Percentiles rank a stretch among this genome's conserved stretches.
Evolutionary conservation across 1,284 basidiomycete genomes (phyloP).

Genomic region (Retiboletus fuscus): DNA sequence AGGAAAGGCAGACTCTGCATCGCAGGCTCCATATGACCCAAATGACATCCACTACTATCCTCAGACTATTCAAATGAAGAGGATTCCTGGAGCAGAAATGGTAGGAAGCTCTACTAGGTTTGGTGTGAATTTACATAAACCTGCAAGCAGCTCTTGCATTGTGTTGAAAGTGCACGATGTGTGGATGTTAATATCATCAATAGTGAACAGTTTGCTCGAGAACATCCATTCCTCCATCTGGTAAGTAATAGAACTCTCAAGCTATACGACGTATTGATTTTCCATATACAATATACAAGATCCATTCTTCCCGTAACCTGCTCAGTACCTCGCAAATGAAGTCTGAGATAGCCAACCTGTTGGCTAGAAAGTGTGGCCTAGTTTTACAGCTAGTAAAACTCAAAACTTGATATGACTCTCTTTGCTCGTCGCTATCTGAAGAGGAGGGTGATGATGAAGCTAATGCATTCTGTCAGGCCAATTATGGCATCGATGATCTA

Average conservation of each 20-base stretch:
- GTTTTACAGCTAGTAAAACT: conserved; percentile 2
- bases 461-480: neutral
- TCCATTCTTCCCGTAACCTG: too few relatives aligned
- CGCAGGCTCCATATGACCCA: neutral
- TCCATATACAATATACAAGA: too few relatives aligned
- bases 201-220: neutral
- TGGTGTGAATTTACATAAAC: neutral
- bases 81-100: too few relatives aligned
- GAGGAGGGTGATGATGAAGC: neutral
- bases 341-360: too few relatives aligned
- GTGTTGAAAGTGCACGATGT: neutral
- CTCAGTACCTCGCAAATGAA: too few relatives aligned
- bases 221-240: neutral
- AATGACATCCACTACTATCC: neutral
- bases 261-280: too few relatives aligned
- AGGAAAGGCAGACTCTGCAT: neutral
- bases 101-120: too few relatives aligned
- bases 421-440: neutral
- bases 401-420: neutral
- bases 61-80: too few relatives aligned
- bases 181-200: conserved; percentile 3
- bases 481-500: neutral
- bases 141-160: neutral
- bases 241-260: too few relatives aligned
- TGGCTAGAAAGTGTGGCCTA: neutral